These are phyloP conservation scores for Trichoderma koningii DNA, from an alignment of 2,329 filamentous ascomycete genomes.

Conservation along the genomic window DNA sequence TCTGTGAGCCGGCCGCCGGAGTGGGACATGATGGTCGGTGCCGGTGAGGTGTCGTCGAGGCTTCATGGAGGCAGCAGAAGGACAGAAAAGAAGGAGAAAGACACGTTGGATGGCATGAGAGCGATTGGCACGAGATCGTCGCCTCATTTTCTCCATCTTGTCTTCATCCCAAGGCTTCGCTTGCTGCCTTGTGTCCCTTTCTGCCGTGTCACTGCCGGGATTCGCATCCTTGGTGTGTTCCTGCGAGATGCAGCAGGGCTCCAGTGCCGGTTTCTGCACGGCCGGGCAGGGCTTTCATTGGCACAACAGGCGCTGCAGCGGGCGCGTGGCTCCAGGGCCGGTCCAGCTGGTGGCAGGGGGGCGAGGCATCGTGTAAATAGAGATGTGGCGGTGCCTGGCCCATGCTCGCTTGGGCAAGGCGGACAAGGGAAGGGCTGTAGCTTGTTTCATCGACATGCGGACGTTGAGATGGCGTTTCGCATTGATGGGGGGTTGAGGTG, in stretches of 20 bases:
- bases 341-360: background rate
- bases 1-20: background rate
- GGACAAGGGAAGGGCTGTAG: background rate
- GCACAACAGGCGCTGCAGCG: constrained; percentile 6
- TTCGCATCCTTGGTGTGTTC: constrained; percentile 15
- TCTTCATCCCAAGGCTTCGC: background rate
- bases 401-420: constrained; percentile 4
- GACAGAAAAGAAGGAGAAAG: background rate
- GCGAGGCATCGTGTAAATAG: background rate
- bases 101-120: background rate
- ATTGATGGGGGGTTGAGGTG: constrained; percentile 2
- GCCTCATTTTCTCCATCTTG: background rate
- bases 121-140: background rate
- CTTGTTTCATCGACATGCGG: constrained; percentile 11
- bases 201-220: background rate
- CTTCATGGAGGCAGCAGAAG: background rate
- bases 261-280: background rate
- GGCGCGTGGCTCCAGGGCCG: background rate
- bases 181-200: background rate
- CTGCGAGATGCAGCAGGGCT: background rate
- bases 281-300: background rate
- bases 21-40: background rate
- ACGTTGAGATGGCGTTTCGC: constrained; percentile 14
- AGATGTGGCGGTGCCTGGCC: constrained; percentile 2
- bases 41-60: background rate